These are phyloP conservation scores for Casuarina glauca DNA, from an alignment of 306 rosid genomes.

Conservation along the genomic window DNA sequence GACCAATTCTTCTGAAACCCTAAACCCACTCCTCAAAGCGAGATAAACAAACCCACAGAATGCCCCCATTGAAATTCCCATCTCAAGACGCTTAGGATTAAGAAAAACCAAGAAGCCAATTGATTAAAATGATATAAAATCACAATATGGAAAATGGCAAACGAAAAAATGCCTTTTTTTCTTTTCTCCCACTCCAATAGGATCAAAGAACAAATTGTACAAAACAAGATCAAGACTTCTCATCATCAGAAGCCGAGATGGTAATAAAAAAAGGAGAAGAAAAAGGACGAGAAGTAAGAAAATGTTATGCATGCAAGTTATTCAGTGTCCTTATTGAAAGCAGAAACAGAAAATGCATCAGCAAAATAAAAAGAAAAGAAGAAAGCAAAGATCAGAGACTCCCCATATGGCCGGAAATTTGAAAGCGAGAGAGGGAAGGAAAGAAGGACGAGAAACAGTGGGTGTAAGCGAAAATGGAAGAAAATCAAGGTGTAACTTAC, in stretches of 20 bases:
- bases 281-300: constrained; percentile 6
- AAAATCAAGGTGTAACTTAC: constrained; percentile 15
- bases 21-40: constrained; percentile 34
- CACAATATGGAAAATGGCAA: not conserved
- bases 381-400: not conserved
- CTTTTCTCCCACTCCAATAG: not conserved
- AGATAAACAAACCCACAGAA: constrained; percentile 2
- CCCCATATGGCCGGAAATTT: not conserved
- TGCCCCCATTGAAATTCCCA: constrained; percentile 1
- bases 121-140: not conserved
- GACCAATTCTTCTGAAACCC: constrained; percentile 34
- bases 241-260: not conserved
- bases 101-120: not conserved
- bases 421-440: constrained; percentile 3
- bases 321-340: constrained; percentile 32
- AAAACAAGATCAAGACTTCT: constrained; percentile 7
- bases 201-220: not conserved
- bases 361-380: constrained; percentile 1
- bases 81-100: not conserved
- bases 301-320: constrained; percentile 51
- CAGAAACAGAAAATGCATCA: not conserved
- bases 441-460: not conserved
- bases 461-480: not conserved
- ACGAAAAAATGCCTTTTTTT: not conserved
- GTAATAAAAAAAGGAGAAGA: not conserved